These are phyloP conservation scores for Candida ipomoeae DNA, from an alignment of 805 yeast species.

Conservation along the genomic window DNA sequence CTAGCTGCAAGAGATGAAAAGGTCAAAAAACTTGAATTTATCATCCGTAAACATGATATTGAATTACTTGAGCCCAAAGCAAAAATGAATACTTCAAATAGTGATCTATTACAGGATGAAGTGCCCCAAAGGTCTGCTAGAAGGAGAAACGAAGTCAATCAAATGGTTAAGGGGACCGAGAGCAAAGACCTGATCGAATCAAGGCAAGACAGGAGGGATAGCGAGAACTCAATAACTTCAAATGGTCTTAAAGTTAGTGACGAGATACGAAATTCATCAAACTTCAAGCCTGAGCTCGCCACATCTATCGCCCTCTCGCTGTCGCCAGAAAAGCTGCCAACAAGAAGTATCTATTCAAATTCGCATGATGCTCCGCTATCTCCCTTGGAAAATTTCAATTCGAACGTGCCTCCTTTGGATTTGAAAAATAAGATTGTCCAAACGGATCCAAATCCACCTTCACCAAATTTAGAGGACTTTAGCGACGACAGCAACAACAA, in stretches of 20 bases:
- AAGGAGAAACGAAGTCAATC: constrained; percentile 10
- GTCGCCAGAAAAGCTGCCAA: background rate
- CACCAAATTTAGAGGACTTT: background rate
- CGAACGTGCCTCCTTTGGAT: background rate
- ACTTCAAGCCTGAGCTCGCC: constrained; percentile 9
- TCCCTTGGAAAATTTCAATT: background rate
- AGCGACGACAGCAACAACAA: background rate
- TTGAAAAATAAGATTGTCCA: background rate
- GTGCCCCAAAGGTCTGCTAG: constrained; percentile 28
- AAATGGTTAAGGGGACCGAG: background rate
- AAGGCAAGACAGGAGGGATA: constrained; percentile 5
- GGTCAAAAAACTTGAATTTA: constrained; percentile 5
- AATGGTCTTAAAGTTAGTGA: constrained; percentile 10
- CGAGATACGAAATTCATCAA: constrained; percentile 2
- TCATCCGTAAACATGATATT: background rate
- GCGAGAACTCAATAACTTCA: constrained; percentile 12
- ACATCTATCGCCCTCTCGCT: constrained; percentile 3
- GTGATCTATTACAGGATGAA: constrained; percentile 1
- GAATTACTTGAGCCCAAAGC: background rate
- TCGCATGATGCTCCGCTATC: background rate
- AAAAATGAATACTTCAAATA: background rate
- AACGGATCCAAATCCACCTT: background rate
- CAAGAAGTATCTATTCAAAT: background rate
- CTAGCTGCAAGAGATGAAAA: constrained; percentile 6
- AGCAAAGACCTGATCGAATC: background rate